Evolutionary conservation across 257 asterid genomes (phyloP).

Genomic region (Echium plantagineum): DNA sequence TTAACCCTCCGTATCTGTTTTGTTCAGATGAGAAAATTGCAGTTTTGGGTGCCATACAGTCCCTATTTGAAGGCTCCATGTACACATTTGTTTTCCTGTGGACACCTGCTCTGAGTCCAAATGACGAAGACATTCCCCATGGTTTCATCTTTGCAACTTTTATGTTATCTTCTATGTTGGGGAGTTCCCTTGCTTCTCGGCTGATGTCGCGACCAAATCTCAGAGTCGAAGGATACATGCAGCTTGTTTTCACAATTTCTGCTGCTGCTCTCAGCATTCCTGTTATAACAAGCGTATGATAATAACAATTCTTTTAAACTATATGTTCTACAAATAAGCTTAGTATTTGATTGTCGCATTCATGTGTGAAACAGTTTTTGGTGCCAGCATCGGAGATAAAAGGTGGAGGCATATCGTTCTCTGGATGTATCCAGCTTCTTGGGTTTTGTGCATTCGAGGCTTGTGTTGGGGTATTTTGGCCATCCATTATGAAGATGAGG

Average conservation of each 20-base stretch:
- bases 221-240: conserved; percentile 93
- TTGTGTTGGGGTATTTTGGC: conserved; percentile 96
- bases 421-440: conserved; percentile 77
- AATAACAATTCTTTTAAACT: conserved; percentile 1
- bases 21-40: conserved; percentile 91
- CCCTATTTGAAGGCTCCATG: conserved; percentile 95
- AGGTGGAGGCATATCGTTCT: conserved; percentile 64
- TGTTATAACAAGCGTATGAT: conserved; percentile 52
- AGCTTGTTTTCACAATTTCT: conserved; percentile 66
- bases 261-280: conserved; percentile 80
- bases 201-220: conserved; percentile 58
- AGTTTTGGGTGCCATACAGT: conserved; percentile 94
- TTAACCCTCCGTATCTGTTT: conserved; percentile 6
- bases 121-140: conserved; percentile 91
- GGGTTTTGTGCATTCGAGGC: conserved; percentile 87
- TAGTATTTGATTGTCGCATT: conserved; percentile 11
- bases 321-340: neutral
- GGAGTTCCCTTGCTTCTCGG: conserved; percentile 88
- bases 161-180: conserved; percentile 94
- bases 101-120: conserved; percentile 96
- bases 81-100: conserved; percentile 91
- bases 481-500: conserved; percentile 98
- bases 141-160: conserved; percentile 91
- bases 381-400: conserved; percentile 46
- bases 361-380: conserved; percentile 43